Conservation (phyloP, 2,329 filamentous ascomycete genomes). For the Diatrype stigma region DNA sequence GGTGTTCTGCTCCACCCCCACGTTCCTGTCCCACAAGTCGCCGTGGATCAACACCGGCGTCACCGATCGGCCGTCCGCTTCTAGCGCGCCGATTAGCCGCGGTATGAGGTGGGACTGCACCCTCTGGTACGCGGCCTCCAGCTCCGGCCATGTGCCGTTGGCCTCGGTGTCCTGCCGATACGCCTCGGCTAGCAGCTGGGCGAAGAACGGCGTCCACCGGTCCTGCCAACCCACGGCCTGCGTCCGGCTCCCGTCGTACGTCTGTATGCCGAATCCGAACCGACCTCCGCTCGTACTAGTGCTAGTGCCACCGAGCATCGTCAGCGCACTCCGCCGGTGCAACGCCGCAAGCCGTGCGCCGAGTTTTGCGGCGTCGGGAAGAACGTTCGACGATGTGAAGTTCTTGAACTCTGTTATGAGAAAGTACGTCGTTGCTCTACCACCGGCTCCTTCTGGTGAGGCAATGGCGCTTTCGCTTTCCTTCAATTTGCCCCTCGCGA, state of each 20-base stretch:
- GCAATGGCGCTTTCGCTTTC: neutral
- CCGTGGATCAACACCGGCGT: conserved; percentile 33
- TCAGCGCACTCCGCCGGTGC: conserved; percentile 11
- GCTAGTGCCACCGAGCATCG: too few relatives aligned
- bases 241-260: conserved; percentile 25
- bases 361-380: neutral
- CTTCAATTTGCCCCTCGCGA: conserved; percentile 5
- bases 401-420: conserved; percentile 1
- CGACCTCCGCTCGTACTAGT: conserved; percentile 20
- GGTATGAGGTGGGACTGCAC: conserved; percentile 28
- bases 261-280: conserved; percentile 33
- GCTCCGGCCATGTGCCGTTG: conserved; percentile 28
- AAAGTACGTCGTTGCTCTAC: neutral
- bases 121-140: conserved; percentile 17
- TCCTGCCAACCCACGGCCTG: conserved; percentile 29
- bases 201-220: conserved; percentile 37
- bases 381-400: neutral
- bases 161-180: conserved; percentile 23
- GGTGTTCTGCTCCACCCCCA: conserved; percentile 26
- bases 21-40: conserved; percentile 38
- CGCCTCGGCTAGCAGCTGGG: conserved; percentile 25
- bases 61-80: conserved; percentile 18
- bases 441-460: neutral
- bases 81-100: conserved; percentile 19
- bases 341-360: neutral